Evolutionary conservation across 2,329 filamentous ascomycete species (phyloP), one percentile per base, ranked within the genome.

Genomic region (Myriosclerotinia curreyana): DNA sequence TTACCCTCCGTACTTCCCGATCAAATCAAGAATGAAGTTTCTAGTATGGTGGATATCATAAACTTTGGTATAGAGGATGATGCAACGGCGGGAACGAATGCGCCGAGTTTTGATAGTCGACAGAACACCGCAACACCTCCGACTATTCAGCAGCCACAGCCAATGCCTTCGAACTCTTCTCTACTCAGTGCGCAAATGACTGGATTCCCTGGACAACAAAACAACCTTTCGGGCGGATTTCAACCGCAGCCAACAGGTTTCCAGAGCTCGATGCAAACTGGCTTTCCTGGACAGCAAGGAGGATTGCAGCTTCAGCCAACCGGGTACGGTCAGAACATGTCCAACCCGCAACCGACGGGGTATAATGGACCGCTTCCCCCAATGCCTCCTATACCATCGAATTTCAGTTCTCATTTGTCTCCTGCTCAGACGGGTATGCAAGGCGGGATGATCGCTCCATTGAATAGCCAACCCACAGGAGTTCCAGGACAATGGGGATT

Each of bases 21-120:
- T 40, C 89, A 86, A 65, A 88, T 99, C 69, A 90, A 87, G 79
- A 99, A 99, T 72, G 95, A 99, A 76, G 95, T 99, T 22, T 98
- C 94, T 4, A 96, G 95, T 77, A 98, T 99, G 93, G 95, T 99
- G 49, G 95, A 99, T 74, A 99, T 99, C 64, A 99, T 99, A 74
- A 96, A 92, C 66, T 99, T 99, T 75, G 92, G 89, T 70, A 85
- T 97, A 31, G 86, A 86, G 0, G 95, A 99, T 69, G 89, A 94
- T 36, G 80, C 79, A 48, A 76, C 77, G 49, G 71, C 77, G 22
- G 81, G 81, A 62, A 85, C 80, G 66, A 93, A 91, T 75, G 85
- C 85, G 20, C 88, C 91, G 0, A 88, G 86, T 71, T 92, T 94
- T 73, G 85, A 83, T 73, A 79, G 83, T 56, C 79, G 82, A 66